A percentile compares a stretch with the other conserved stretches of the same genome.
Evolutionary conservation across 805 yeast species (phyloP).

Genomic region (Candida cerambycidarum): DNA sequence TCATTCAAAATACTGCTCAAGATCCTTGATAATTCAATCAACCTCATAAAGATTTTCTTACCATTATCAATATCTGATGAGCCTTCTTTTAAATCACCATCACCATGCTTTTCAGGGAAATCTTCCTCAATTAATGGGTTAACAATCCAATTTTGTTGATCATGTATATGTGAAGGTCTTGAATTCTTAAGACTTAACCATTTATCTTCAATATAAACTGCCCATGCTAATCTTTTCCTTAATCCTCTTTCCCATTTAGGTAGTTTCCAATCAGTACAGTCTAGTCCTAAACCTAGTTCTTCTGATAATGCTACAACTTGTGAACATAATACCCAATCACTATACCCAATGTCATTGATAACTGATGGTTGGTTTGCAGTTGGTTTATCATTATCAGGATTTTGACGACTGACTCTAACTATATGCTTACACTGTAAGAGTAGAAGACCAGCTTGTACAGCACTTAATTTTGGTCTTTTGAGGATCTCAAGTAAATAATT

Average conservation of each 20-base stretch:
- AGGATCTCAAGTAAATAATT: conserved; percentile 73
- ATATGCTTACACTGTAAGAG: conserved; percentile 64
- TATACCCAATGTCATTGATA: conserved; percentile 43
- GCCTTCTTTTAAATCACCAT: conserved; percentile 52
- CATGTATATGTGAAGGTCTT: conserved; percentile 72
- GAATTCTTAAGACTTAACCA: conserved; percentile 84
- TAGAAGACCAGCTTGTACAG: conserved; percentile 86
- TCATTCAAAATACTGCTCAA: conserved; percentile 69
- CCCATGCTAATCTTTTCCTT: conserved; percentile 91
- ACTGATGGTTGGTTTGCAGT: conserved; percentile 17
- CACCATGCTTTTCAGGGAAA: conserved; percentile 70
- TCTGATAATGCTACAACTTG: conserved; percentile 87
- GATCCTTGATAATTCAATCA: conserved; percentile 65
- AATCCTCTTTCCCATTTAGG: conserved; percentile 96
- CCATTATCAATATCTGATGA: conserved; percentile 73
- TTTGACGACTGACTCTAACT: conserved; percentile 19
- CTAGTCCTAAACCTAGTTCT: conserved; percentile 87
- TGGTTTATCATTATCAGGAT: conserved; percentile 8
- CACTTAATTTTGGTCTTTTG: conserved; percentile 85
- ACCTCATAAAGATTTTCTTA: conserved; percentile 62
- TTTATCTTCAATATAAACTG: conserved; percentile 87
- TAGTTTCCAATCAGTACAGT: conserved; percentile 85
- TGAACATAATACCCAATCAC: conserved; percentile 83
- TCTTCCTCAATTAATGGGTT: conserved; percentile 67
- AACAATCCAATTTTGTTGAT: conserved; percentile 79